Evolutionary conservation across 768 basidiomycete species (phyloP).

Genomic region (Russula griseocarnosa): DNA sequence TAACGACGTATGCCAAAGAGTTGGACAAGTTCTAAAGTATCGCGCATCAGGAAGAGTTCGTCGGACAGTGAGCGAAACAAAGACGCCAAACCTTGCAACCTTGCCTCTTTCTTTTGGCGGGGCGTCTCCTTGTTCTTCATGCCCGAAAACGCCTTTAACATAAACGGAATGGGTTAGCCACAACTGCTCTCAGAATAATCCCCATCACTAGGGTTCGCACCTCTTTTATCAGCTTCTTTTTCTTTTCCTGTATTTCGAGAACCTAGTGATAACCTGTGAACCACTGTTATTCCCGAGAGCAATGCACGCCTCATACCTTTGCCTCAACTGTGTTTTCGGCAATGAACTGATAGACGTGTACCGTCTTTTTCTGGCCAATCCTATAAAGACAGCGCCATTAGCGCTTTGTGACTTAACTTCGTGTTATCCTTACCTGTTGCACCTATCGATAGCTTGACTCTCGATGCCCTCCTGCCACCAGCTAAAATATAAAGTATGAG

Average conservation of each 20-base stretch:
- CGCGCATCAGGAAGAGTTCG: background rate
- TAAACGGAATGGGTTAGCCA: background rate
- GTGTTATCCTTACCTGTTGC: constrained; percentile 50
- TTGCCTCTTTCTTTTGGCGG: constrained; percentile 73
- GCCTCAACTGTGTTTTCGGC: constrained; percentile 87
- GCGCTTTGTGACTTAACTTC: background rate
- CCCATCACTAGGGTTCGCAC: constrained; percentile 30
- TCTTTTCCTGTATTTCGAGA: constrained; percentile 82
- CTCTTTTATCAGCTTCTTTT: constrained; percentile 74
- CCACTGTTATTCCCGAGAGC: background rate
- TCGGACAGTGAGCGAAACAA: background rate
- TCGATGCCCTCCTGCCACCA: constrained; percentile 90
- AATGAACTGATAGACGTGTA: constrained; percentile 86
- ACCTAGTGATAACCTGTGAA: constrained; percentile 40
- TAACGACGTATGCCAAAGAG: constrained; percentile 26
- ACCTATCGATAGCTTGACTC: constrained; percentile 77
- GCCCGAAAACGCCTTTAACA: constrained; percentile 73
- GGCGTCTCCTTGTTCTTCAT: constrained; percentile 71
- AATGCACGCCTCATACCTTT: constrained; percentile 46
- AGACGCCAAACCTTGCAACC: constrained; percentile 60
- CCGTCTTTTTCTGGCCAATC: constrained; percentile 78
- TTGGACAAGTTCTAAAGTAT: constrained; percentile 23
- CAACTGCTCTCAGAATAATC: background rate
- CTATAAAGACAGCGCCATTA: constrained; percentile 30
- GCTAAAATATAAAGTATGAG: constrained; percentile 36